These are phyloP conservation scores for Podospora sp. DNA, from an alignment of 495 filamentous ascomycete species.

Conservation along the genomic window DNA sequence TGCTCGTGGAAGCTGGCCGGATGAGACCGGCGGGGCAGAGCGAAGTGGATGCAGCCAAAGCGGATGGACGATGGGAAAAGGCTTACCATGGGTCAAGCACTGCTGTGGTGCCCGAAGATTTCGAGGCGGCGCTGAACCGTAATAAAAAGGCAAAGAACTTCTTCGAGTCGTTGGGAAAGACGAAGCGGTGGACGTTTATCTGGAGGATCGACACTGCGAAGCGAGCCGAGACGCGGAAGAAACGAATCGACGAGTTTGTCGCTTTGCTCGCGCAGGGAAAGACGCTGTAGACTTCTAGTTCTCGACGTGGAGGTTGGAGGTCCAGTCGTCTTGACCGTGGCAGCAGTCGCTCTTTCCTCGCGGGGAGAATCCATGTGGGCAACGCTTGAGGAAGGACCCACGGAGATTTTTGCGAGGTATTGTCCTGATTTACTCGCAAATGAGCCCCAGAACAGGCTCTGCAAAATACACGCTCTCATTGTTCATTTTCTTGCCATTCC, in stretches of 20 bases:
- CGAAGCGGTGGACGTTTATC: constrained; percentile 48
- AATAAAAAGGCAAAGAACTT: constrained; percentile 37
- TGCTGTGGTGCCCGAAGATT: constrained; percentile 50
- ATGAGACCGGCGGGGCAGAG: constrained; percentile 51
- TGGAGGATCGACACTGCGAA: constrained; percentile 47
- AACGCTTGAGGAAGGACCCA: no score
- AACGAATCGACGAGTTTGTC: constrained; percentile 36
- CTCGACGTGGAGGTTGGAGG: no score
- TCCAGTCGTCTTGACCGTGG: no score
- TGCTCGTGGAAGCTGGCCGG: constrained; percentile 45
- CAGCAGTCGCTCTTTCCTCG: no score
- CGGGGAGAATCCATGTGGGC: no score
- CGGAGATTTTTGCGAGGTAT: no score
- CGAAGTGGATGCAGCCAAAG: constrained; percentile 56
- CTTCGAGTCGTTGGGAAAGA: constrained; percentile 47
- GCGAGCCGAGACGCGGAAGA: constrained; percentile 31
- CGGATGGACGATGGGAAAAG: constrained; percentile 57
- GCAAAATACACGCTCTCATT: no score
- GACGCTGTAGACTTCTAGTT: constrained; percentile 1
- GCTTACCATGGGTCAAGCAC: constrained; percentile 53
- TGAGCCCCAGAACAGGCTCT: no score
- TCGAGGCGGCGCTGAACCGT: constrained; percentile 37
- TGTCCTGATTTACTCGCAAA: no score
- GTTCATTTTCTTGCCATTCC: no score
- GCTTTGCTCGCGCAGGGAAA: constrained; percentile 20